Evolutionary conservation across 2,329 filamentous ascomycete species (phyloP).

Genomic region (Hypomyces perniciosus): DNA sequence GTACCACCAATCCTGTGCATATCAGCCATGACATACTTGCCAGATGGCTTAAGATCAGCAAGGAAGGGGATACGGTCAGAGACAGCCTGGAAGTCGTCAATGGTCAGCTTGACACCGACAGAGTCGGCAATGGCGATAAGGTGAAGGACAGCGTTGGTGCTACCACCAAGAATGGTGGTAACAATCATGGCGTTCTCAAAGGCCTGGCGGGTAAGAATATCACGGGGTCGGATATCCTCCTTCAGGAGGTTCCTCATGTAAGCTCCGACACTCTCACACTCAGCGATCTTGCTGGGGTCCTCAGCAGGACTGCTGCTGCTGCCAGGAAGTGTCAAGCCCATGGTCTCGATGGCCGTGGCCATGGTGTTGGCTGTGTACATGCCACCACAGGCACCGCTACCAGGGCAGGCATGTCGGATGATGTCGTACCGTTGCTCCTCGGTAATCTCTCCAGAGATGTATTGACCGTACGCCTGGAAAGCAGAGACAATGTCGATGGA

Average conservation of each 20-base stretch:
- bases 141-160: slow-evolving; percentile 81
- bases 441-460: slow-evolving; percentile 82
- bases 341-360: slow-evolving; percentile 84
- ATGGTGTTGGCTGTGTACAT: slow-evolving; percentile 97
- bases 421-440: slow-evolving; percentile 93
- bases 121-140: slow-evolving; percentile 78
- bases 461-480: slow-evolving; percentile 96
- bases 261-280: slow-evolving; percentile 65
- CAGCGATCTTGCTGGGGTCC: slow-evolving; percentile 62
- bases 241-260: slow-evolving; percentile 69
- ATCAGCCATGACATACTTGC: slow-evolving; percentile 81
- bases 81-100: slow-evolving; percentile 81
- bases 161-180: slow-evolving; percentile 75
- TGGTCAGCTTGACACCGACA: slow-evolving; percentile 73
- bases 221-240: slow-evolving; percentile 69
- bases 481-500: slow-evolving; percentile 92
- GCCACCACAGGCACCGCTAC: slow-evolving; percentile 65
- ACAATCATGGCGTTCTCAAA: slow-evolving; percentile 84
- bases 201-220: slow-evolving; percentile 73
- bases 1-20: slow-evolving; percentile 82
- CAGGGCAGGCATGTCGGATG: slow-evolving; percentile 76
- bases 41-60: slow-evolving; percentile 77
- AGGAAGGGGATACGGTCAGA: slow-evolving; percentile 75
- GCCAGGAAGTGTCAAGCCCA: slow-evolving; percentile 81
- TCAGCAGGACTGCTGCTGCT: slow-evolving; percentile 76